Conservation (phyloP, 2,329 filamentous ascomycete species). For the Oidium heveae region DNA sequence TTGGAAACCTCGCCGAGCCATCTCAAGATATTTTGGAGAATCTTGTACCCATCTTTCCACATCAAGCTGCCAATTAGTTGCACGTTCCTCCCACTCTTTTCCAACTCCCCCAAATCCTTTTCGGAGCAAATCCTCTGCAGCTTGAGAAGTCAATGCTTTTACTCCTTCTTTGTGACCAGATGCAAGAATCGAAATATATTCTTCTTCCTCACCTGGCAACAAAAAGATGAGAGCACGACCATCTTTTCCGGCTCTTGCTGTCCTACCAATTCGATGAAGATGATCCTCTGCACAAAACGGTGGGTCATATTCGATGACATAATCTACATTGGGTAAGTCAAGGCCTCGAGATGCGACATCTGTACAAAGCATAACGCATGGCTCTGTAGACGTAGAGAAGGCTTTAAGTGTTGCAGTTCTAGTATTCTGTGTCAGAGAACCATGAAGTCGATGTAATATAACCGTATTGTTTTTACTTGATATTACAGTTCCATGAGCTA, state of each 20-base stretch:
- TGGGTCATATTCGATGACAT: slow-evolving; percentile 89
- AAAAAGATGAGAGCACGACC: slow-evolving; percentile 78
- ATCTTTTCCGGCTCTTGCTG: slow-evolving; percentile 70
- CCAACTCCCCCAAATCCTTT: slow-evolving; percentile 32
- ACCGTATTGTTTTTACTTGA: slow-evolving; percentile 55
- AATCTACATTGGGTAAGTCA: slow-evolving; percentile 81
- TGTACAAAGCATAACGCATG: slow-evolving; percentile 71
- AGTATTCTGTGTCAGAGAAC: slow-evolving; percentile 66
- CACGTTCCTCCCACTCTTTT: slow-evolving; percentile 34
- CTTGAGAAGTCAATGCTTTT: slow-evolving; percentile 38
- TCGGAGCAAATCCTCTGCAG: slow-evolving; percentile 39
- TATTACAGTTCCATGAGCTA: slow-evolving; percentile 44
- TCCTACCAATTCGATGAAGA: slow-evolving; percentile 81
- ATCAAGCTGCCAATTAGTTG: slow-evolving; percentile 42
- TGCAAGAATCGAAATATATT: slow-evolving; percentile 41
- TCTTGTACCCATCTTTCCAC: slow-evolving; percentile 39
- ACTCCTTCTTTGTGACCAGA: slow-evolving; percentile 19
- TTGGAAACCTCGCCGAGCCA: slow-evolving; percentile 66
- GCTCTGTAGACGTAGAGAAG: slow-evolving; percentile 48
- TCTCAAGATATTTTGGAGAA: slow-evolving; percentile 44
- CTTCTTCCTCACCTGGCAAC: slow-evolving; percentile 73
- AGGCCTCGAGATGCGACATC: slow-evolving; percentile 90
- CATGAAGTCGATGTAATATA: slow-evolving; percentile 68
- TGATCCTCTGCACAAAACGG: slow-evolving; percentile 87
- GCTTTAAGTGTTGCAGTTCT: slow-evolving; percentile 66